Evolutionary conservation across 176 grass and related monocot genomes (phyloP).

Genomic region (Saccharum officinarum): DNA sequence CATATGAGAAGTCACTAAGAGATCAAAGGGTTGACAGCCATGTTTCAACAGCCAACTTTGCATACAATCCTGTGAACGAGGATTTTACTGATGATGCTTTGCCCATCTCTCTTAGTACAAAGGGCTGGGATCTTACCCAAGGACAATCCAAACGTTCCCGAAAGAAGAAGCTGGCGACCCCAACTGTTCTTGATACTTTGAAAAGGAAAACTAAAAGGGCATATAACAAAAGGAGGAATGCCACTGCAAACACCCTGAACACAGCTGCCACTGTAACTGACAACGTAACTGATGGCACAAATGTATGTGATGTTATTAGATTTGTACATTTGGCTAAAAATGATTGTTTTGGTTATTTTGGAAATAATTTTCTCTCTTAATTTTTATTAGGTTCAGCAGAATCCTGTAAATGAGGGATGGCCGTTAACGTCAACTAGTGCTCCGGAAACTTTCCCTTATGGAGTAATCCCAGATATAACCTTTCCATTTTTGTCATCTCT

Average conservation of each 20-base stretch:
- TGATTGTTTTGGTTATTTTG: not conserved
- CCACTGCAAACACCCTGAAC: slow-evolving; percentile 53
- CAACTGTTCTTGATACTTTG: slow-evolving; percentile 65
- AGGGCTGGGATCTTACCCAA: slow-evolving; percentile 77
- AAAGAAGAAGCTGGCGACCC: slow-evolving; percentile 69
- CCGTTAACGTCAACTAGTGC: slow-evolving; percentile 51
- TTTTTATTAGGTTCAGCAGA: slow-evolving; percentile 48
- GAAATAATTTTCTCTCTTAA: not conserved
- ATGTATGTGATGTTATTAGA: slow-evolving; percentile 51
- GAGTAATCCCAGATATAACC: not conserved
- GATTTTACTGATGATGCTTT: slow-evolving; percentile 73
- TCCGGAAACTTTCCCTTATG: not conserved
- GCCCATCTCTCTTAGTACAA: slow-evolving; percentile 65
- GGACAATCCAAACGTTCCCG: slow-evolving; percentile 55
- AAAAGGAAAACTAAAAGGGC: slow-evolving; percentile 78
- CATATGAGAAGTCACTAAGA: slow-evolving; percentile 71
- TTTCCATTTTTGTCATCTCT: slow-evolving; percentile 1
- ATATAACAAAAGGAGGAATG: slow-evolving; percentile 68
- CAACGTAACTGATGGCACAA: slow-evolving; percentile 38
- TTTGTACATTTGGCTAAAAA: not conserved
- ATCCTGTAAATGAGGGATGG: slow-evolving; percentile 65
- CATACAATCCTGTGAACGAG: slow-evolving; percentile 83
- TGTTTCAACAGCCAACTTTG: slow-evolving; percentile 51
- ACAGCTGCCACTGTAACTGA: slow-evolving; percentile 13
- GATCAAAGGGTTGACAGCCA: slow-evolving; percentile 75